phyloP scores from a whole-genome alignment of 352 stramenopile genomes.

The Phytopythium delawarense region DNA sequence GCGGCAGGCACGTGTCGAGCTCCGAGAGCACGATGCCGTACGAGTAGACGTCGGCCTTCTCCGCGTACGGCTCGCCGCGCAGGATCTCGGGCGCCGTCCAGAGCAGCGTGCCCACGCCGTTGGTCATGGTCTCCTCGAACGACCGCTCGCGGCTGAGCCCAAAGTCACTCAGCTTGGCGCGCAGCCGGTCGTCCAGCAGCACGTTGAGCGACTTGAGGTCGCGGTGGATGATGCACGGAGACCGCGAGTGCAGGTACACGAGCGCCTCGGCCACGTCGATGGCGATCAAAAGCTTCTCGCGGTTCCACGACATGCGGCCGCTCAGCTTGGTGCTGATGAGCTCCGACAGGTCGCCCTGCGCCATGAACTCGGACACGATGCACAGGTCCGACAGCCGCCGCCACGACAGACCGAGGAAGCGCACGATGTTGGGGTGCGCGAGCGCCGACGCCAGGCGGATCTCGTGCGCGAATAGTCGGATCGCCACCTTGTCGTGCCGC shows the following conservation, averaged over 20 bases:
- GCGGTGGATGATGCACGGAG: conserved; percentile 56
- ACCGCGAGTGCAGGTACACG: conserved; percentile 55
- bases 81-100: conserved; percentile 65
- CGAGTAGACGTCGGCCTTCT: conserved; percentile 63
- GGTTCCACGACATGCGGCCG: conserved; percentile 26
- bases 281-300: conserved; percentile 57
- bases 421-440: conserved; percentile 64
- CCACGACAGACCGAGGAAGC: conserved; percentile 63
- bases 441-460: conserved; percentile 43
- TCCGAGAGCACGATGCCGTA: conserved; percentile 60
- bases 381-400: conserved; percentile 40
- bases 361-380: conserved; percentile 63
- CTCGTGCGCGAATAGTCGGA: conserved; percentile 52
- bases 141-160: conserved; percentile 47
- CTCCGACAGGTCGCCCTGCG: conserved; percentile 43
- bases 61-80: conserved; percentile 43
- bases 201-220: conserved; percentile 72
- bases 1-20: conserved; percentile 51
- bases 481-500: conserved; percentile 25
- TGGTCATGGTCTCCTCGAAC: conserved; percentile 64
- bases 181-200: conserved; percentile 32
- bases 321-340: conserved; percentile 43
- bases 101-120: conserved; percentile 49
- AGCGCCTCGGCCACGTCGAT: conserved; percentile 54
- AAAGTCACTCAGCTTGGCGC: conserved; percentile 62